Evolutionary conservation across 306 rosid species (phyloP).

Genomic region (Trifolium fragiferum): DNA sequence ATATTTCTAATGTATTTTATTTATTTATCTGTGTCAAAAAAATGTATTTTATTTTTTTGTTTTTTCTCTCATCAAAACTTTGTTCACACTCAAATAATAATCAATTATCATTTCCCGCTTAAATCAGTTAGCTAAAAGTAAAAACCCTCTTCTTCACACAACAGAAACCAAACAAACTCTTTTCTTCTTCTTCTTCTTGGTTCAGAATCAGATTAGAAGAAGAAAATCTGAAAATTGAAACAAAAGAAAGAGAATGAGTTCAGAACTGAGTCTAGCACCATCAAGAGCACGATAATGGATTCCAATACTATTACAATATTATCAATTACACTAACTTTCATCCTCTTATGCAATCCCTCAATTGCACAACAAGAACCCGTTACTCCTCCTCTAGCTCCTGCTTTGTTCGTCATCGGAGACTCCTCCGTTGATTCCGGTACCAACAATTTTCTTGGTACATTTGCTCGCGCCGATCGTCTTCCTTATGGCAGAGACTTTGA

Average conservation of each 20-base stretch:
- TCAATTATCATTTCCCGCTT: no score
- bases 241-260: background rate
- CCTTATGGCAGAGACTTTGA: constrained; percentile 91
- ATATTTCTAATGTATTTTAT: no score
- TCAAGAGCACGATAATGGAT: constrained; percentile 42
- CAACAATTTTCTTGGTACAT: constrained; percentile 77
- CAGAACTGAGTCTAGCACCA: background rate
- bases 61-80: no score
- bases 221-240: background rate
- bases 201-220: background rate
- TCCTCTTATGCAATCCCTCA: constrained; percentile 25
- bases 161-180: no score
- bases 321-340: constrained; percentile 20
- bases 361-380: constrained; percentile 33
- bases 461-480: constrained; percentile 78
- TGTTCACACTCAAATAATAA: no score
- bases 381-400: constrained; percentile 53
- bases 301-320: background rate
- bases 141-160: no score
- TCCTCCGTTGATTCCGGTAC: constrained; percentile 88
- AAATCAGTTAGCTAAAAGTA: no score
- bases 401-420: constrained; percentile 83
- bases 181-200: constrained; percentile 3
- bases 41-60: no score
- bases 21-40: no score